phyloP scores from a whole-genome alignment of 208 protist species.

The Crithidia acanthocephali region DNA sequence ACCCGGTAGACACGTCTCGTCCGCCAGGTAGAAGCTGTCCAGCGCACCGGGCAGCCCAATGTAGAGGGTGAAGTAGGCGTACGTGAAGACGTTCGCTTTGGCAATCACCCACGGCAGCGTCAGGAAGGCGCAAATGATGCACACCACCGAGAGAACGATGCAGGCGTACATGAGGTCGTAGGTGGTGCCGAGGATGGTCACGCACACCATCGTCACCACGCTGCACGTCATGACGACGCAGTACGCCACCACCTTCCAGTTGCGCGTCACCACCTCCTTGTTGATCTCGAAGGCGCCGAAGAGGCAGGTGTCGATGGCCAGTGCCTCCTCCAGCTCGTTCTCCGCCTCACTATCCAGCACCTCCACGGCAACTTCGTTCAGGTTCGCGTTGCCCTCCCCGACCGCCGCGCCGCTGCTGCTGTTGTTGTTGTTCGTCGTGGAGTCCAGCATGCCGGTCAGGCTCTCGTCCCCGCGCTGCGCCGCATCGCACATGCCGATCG shows the following conservation, averaged over 20 bases:
- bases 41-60: constrained; percentile 60
- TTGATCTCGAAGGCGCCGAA: constrained; percentile 61
- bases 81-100: constrained; percentile 69
- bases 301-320: constrained; percentile 32
- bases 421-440: constrained; percentile 5
- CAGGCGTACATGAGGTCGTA: constrained; percentile 39
- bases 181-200: constrained; percentile 45
- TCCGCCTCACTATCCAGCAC: constrained; percentile 7
- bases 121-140: constrained; percentile 53
- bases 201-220: constrained; percentile 48
- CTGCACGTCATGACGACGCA: constrained; percentile 46
- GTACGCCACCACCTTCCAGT: constrained; percentile 63
- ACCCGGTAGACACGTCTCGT: constrained; percentile 39
- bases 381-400: too few species aligned
- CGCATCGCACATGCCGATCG: not conserved
- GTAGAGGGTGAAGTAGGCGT: constrained; percentile 56
- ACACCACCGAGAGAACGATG: constrained; percentile 38
- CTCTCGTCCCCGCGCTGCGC: not conserved
- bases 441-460: constrained; percentile 8
- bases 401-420: constrained; percentile 1
- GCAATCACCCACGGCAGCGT: constrained; percentile 67
- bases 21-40: constrained; percentile 67
- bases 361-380: constrained; percentile 5
- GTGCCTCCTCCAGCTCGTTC: constrained; percentile 4
- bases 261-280: constrained; percentile 52